These are phyloP conservation scores for Nepenthes gracilis DNA, from an alignment of 148 eudicot genomes.

Conservation along the genomic window DNA sequence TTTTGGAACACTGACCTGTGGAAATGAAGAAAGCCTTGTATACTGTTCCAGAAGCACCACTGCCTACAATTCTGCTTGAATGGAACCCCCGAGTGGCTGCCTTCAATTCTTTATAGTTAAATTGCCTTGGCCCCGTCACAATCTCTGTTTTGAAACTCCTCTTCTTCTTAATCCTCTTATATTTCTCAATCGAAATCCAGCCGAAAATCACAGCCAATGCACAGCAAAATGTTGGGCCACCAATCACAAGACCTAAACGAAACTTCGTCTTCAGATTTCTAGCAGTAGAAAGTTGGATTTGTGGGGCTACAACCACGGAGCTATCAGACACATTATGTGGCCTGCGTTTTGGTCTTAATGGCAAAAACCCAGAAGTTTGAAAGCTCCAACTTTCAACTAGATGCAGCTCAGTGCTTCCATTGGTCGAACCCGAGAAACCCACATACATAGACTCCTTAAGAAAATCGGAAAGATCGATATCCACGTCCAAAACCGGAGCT, in stretches of 20 bases:
- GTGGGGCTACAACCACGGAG: slow-evolving; percentile 22
- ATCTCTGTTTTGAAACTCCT: slow-evolving; percentile 45
- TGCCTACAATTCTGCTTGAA: slow-evolving; percentile 45
- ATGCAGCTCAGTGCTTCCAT: slow-evolving; percentile 85
- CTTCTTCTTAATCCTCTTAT: slow-evolving; percentile 33
- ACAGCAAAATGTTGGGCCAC: slow-evolving; percentile 39
- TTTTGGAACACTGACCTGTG: background rate
- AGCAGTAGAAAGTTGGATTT: background rate
- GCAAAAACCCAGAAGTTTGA: slow-evolving; percentile 40
- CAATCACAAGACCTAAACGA: slow-evolving; percentile 51
- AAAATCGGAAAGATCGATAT: slow-evolving; percentile 40
- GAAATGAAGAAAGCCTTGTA: slow-evolving; percentile 46
- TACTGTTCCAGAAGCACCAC: slow-evolving; percentile 76
- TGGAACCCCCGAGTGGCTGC: slow-evolving; percentile 59
- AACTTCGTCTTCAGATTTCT: slow-evolving; percentile 23
- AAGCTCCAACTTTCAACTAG: slow-evolving; percentile 52
- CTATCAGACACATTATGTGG: slow-evolving; percentile 70
- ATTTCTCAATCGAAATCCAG: slow-evolving; percentile 25
- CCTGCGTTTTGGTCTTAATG: slow-evolving; percentile 19
- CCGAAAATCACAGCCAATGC: slow-evolving; percentile 36
- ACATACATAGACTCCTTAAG: slow-evolving; percentile 51
- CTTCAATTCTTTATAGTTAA: slow-evolving; percentile 55
- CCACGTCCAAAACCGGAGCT: slow-evolving; percentile 34
- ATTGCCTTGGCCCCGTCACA: slow-evolving; percentile 50
- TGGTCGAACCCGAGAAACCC: slow-evolving; percentile 83